Base-by-base conservation (phyloP, 768 basidiomycete species). In the Polyporus arcularius region DNA sequence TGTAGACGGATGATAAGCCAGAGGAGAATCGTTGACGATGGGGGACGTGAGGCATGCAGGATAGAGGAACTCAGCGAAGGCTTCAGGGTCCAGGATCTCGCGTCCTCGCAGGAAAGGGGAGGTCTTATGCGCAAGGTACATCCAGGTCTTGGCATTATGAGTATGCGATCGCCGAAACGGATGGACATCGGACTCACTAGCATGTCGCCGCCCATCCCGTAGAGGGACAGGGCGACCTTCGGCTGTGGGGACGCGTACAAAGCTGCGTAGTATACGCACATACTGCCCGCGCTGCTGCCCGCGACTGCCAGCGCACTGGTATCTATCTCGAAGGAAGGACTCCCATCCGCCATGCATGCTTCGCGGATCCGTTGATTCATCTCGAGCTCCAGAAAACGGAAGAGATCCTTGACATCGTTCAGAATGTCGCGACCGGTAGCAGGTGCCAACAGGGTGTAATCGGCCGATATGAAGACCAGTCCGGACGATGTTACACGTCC, bases 131-230 rank as follows among this genome's bases (percentile, higher is more conserved):
- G 64, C 59, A 12, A 87, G 72, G 65, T 82, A 83, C 58, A 85
- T 82, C 4, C 79, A 72, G 0, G 73, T 80, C 87, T 87, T 60
- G n/a, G 4, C 56, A 26, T 46, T 12, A 14, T 39, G 16, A 18
- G 56, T 15, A 9, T 49, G 39, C 30, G 26, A 30, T 26, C 6
- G 11, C 10, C 5, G 26, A 7, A 30, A 57, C 39, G 18, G 51
- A 47, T 31, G 10, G 9, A 7, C 39, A 57, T 4, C 16, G 4
- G 8, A 67, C 74, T 49, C 50, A 77, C 77, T 50, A 88, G 67
- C 58, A 85, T 78, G 57, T 87, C 71, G 0, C 86, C 87, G n/a
- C 86, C 86, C 78, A 84, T 80, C 0, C 82, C 86, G 70, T 88
- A 89, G 65, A 89, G 62, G 0, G 82, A 83, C 0, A 88, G 63